These are phyloP conservation scores for Kentomonas sorsogonicus DNA, from an alignment of 208 protist species.

Conservation along the genomic window DNA sequence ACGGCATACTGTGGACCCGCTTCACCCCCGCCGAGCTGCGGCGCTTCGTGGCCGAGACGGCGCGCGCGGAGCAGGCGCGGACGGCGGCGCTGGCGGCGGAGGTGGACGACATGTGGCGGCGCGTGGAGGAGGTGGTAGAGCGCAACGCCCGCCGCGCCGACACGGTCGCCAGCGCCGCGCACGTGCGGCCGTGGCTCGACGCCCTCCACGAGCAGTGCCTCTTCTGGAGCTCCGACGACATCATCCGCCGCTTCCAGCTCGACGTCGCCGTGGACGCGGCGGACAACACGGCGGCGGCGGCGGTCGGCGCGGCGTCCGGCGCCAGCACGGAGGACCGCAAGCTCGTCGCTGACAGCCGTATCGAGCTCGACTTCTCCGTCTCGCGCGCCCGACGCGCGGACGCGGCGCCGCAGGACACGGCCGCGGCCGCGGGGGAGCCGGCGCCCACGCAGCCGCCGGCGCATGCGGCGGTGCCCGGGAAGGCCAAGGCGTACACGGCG, in stretches of 20 bases:
- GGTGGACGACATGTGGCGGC: conserved; percentile 38
- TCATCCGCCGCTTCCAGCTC: conserved; percentile 38
- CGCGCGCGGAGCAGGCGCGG: conserved; percentile 18
- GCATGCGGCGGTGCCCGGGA: conserved; percentile 6
- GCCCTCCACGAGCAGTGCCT: conserved; percentile 18
- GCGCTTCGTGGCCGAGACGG: conserved; percentile 5
- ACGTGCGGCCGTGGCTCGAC: conserved; percentile 17
- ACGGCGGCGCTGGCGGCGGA: conserved; percentile 25
- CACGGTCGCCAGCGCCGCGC: conserved; percentile 16
- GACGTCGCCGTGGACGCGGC: conserved; percentile 16
- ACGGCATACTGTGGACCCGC: conserved; percentile 21
- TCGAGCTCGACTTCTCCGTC: conserved; percentile 34
- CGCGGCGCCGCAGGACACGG: not conserved
- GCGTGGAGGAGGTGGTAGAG: conserved; percentile 44
- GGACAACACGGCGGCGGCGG: not conserved
- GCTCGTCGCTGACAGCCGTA: conserved; percentile 3
- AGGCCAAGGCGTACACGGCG: conserved; percentile 32
- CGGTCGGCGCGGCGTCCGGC: not conserved
- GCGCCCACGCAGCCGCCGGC: not conserved
- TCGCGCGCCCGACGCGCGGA: not conserved
- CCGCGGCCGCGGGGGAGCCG: not conserved
- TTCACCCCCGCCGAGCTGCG: conserved; percentile 33
- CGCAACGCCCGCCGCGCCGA: conserved; percentile 39
- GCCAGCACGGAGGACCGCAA: not conserved
- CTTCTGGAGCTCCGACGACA: conserved; percentile 58